Evolutionary conservation across 2,329 filamentous ascomycete species (phyloP).

Genomic region (Aspergillus tanneri): DNA sequence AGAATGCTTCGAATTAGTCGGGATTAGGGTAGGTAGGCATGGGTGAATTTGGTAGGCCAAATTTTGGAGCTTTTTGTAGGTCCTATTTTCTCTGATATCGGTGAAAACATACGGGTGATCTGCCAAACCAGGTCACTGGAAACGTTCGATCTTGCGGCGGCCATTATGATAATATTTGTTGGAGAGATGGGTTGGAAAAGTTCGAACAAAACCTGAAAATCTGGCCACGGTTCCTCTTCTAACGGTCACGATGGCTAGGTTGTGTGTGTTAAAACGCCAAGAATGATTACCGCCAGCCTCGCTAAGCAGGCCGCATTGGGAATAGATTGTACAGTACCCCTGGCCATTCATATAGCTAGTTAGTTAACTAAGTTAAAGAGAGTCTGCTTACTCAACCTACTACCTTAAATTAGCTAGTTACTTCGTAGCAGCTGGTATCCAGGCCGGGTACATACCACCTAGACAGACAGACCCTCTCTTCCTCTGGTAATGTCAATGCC

Average conservation of each 20-base stretch:
- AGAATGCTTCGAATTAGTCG: conserved; percentile 18
- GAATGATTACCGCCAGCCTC: conserved; percentile 31
- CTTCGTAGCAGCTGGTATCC: too few species aligned
- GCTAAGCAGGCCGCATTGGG: conserved; percentile 41
- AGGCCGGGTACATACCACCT: too few species aligned
- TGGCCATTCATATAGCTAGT: too few species aligned
- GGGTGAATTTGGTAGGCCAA: conserved; percentile 13
- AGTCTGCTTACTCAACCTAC: too few species aligned
- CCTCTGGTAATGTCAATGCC: conserved; percentile 7
- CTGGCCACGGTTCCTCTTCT: too few species aligned
- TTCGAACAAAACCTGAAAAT: conserved; percentile 18
- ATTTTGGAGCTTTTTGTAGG: background rate
- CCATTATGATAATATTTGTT: conserved; percentile 37
- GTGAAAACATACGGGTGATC: conserved; percentile 75
- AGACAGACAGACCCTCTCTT: too few species aligned
- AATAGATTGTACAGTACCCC: conserved; percentile 22
- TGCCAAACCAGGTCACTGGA: conserved; percentile 93
- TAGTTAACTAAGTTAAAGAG: too few species aligned
- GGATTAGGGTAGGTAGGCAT: too few species aligned
- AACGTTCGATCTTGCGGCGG: conserved; percentile 65
- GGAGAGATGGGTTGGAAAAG: conserved; percentile 25
- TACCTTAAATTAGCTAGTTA: too few species aligned
- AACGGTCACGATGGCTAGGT: conserved; percentile 16
- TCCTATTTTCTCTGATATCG: background rate
- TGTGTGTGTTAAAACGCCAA: conserved; percentile 34